Percentiles rank a stretch among this genome's conserved stretches.
Evolutionary conservation across 2,329 filamentous ascomycete species (phyloP).

Genomic region (Diaporthe sp.): DNA sequence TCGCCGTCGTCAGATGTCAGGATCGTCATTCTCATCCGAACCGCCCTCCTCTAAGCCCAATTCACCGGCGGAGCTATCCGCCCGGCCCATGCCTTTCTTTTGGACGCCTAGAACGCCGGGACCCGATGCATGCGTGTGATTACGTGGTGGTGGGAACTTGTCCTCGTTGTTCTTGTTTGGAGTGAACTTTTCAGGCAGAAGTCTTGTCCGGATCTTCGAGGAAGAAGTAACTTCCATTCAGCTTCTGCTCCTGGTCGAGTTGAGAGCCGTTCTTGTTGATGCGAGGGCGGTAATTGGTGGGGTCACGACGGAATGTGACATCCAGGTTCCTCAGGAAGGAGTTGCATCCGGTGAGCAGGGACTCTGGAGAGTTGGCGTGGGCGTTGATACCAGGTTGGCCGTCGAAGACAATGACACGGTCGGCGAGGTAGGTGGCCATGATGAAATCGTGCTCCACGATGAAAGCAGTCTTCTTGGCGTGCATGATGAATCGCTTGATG

Average conservation of each 20-base stretch:
- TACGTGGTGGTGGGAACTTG: slow-evolving; percentile 44
- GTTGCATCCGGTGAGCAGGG: slow-evolving; percentile 95
- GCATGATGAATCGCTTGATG: slow-evolving; percentile 99
- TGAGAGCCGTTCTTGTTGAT: slow-evolving; percentile 98
- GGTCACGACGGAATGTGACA: slow-evolving; percentile 98
- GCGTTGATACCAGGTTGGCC: slow-evolving; percentile 90
- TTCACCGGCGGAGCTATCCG: slow-evolving; percentile 44
- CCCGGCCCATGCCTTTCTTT: slow-evolving; percentile 47
- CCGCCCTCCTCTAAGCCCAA: slow-evolving; percentile 56
- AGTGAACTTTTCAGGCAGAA: slow-evolving; percentile 71
- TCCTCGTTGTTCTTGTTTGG: slow-evolving; percentile 47
- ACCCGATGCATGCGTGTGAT: slow-evolving; percentile 52
- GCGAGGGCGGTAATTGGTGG: slow-evolving; percentile 93
- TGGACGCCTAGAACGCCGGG: slow-evolving; percentile 64
- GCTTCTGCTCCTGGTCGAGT: slow-evolving; percentile 97
- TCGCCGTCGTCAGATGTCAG: slow-evolving; percentile 69
- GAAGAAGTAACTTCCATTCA: slow-evolving; percentile 97
- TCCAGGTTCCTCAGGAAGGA: slow-evolving; percentile 95
- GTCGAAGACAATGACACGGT: slow-evolving; percentile 98
- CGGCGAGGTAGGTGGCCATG: slow-evolving; percentile 77
- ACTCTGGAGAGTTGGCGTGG: slow-evolving; percentile 90
- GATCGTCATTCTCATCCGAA: slow-evolving; percentile 72
- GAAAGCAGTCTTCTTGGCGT: slow-evolving; percentile 99
- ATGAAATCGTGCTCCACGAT: slow-evolving; percentile 99
- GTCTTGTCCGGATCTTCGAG: slow-evolving; percentile 77